Evolutionary conservation across 2,329 filamentous ascomycete genomes (phyloP).

Genomic region (Arthrobotrys pseudoclavata): DNA sequence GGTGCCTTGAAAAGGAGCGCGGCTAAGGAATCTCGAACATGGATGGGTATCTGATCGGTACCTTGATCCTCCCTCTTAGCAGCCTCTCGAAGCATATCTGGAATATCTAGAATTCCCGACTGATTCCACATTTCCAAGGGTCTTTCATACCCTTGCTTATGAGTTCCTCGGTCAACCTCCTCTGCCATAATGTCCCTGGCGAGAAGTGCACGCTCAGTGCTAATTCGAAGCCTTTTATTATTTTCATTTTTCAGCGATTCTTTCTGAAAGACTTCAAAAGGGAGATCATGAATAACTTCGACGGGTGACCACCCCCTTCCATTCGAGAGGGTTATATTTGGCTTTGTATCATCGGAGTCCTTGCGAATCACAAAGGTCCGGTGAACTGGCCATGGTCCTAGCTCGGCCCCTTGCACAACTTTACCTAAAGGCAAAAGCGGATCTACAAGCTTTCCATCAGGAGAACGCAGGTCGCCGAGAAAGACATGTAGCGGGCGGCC

Average conservation of each 20-base stretch:
- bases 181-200: neutral
- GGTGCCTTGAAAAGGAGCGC: slow-evolving; percentile 22
- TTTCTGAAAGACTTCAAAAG: neutral
- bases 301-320: neutral
- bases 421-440: neutral
- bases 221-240: neutral
- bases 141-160: neutral
- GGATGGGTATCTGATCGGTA: slow-evolving; percentile 13
- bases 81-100: neutral
- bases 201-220: slow-evolving; percentile 3
- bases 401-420: too few species aligned
- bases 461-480: neutral
- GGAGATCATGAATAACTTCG: slow-evolving; percentile 2
- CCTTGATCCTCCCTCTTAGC: neutral
- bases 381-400: slow-evolving; percentile 1
- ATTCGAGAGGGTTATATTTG: neutral
- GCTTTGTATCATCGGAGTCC: neutral
- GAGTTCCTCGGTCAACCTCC: neutral
- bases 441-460: neutral
- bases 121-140: neutral
- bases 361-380: slow-evolving; percentile 22
- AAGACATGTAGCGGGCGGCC: neutral
- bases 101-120: slow-evolving; percentile 5
- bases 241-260: neutral
- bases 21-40: slow-evolving; percentile 37